Evolutionary conservation across 2,329 filamentous ascomycete species (phyloP), one percentile per base, ranked within the genome.

Genomic region (Tolypocladium paradoxum): DNA sequence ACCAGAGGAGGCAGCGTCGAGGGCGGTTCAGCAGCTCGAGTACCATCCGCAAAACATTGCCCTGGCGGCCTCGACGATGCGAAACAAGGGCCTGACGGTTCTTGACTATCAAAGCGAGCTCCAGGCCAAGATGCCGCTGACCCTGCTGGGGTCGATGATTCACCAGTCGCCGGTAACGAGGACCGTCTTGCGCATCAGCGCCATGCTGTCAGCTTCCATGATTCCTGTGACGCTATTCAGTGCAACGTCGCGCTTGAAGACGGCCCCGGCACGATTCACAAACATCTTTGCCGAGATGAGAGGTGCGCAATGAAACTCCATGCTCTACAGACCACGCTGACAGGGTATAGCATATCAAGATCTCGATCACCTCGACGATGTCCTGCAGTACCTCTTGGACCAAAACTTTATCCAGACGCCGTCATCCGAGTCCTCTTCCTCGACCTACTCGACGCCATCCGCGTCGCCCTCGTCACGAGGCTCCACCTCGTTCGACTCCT

Each of bases 341-440:
- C 43, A 5, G 5, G 24, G 4, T 6, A 37, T 22, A 62, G 60
- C 55, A 14, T 60, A 57, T 33, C 60, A 56, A 54, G 54, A 57
- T 22, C 43, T 11, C 16, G 54, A 45, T 3, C 57, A 54, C n/a
- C 46, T 62, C n/a, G 58, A 62, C 29, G 55, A 60, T 22, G 56
- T 61, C 4, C 46, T 64, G 14, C 61, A 61, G 46, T 60, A 59
- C 48, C 55, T 64, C 4, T 54, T 61, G n/a, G 60, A 62, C 45
- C 56, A 60, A 34, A 59, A 61, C 34, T 60, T 61, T 9, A 61
- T 63, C 40, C 60, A 63, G 29, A 59, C 57, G 6, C 54, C 58
- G 27, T n/a, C 24, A 11, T 29, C 43, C 43, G 27, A 46, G 12
- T 35, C 53, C 22, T 56, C 59, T 0, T 55, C 59, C 8, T 50